phyloP scores from a whole-genome alignment of 2,329 filamentous ascomycete species.

The Beauveria australis region DNA sequence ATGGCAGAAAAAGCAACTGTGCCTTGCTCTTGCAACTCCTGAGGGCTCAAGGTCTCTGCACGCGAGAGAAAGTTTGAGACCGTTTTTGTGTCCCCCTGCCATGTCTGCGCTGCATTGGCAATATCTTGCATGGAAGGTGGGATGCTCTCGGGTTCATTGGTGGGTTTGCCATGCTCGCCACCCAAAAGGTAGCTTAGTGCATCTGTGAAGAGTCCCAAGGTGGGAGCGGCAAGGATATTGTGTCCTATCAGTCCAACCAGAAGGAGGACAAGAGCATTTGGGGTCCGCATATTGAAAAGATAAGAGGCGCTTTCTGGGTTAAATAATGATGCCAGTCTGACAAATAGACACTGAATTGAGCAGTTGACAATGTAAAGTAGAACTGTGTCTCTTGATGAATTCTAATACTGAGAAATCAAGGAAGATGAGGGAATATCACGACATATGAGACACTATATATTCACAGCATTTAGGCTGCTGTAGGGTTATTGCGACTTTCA shows the following conservation, averaged over 20 bases:
- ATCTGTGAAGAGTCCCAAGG: background rate
- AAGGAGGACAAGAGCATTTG: background rate
- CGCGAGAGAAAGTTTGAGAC: conserved; percentile 14
- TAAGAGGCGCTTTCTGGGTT: background rate
- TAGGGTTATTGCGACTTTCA: background rate
- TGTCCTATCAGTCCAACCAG: background rate
- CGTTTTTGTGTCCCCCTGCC: conserved; percentile 12
- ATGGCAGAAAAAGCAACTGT: conserved; percentile 11
- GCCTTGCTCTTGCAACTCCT: conserved; percentile 5
- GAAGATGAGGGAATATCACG: background rate
- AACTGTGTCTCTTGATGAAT: background rate
- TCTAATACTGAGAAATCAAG: background rate
- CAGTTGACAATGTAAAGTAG: too few species aligned
- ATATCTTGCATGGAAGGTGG: background rate
- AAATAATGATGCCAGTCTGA: too few species aligned
- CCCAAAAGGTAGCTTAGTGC: background rate
- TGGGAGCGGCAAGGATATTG: background rate
- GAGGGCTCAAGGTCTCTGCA: conserved; percentile 8
- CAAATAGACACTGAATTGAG: too few species aligned
- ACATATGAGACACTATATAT: background rate
- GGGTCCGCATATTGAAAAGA: background rate
- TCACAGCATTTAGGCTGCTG: background rate
- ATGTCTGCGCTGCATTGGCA: background rate
- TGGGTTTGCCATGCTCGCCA: background rate
- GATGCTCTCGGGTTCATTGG: too few species aligned